Percentiles rank a stretch among this genome's conserved stretches.
Evolutionary conservation across 805 yeast species (phyloP).

Genomic region (Metschnikowia arizonensis): DNA sequence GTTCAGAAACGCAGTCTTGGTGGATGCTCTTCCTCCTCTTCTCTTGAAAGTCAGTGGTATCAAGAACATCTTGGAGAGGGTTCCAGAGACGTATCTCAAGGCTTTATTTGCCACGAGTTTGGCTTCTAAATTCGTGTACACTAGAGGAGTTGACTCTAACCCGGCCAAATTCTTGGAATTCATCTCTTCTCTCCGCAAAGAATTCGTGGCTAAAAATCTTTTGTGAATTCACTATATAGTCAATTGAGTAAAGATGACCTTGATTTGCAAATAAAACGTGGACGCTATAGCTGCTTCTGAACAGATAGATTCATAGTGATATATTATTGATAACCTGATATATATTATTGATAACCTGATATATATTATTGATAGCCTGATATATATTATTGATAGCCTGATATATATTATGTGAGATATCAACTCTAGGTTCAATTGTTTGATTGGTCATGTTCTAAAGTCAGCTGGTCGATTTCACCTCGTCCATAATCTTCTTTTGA

Average conservation of each 20-base stretch:
- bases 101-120: conserved; percentile 85
- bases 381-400: too few relatives aligned
- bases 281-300: not conserved
- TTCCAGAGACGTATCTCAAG: conserved; percentile 82
- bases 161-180: conserved; percentile 74
- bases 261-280: not conserved
- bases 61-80: conserved; percentile 63
- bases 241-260: not conserved
- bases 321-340: too few relatives aligned
- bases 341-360: too few relatives aligned
- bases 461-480: conserved; percentile 14
- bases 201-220: conserved; percentile 30
- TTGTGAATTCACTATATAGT: conserved; percentile 17
- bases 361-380: too few relatives aligned
- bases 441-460: not conserved
- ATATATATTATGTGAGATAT: too few relatives aligned
- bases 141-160: conserved; percentile 74
- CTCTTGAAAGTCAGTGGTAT: conserved; percentile 66
- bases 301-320: too few relatives aligned
- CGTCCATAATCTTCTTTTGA: conserved; percentile 27
- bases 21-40: conserved; percentile 72
- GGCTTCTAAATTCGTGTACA: conserved; percentile 80
- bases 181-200: conserved; percentile 55
- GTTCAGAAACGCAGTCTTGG: conserved; percentile 73
- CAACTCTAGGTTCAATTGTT: too few relatives aligned